Conservation (phyloP, 768 basidiomycete species). For the Boletus bicolor region DNA sequence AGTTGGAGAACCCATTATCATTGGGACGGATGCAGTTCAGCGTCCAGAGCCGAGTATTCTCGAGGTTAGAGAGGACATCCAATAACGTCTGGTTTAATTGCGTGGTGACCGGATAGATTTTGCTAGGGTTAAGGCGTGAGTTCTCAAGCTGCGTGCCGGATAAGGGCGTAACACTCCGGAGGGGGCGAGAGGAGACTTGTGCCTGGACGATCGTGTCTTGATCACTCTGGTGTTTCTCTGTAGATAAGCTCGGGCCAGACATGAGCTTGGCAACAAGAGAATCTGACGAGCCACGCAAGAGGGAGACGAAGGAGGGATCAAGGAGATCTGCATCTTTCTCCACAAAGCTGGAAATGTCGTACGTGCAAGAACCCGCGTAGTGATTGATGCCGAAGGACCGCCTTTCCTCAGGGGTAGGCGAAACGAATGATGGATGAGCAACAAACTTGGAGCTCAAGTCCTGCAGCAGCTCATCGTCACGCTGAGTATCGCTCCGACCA, state of each 20-base stretch:
- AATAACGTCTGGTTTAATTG: conserved; percentile 56
- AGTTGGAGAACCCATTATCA: conserved; percentile 59
- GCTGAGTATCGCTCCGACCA: conserved; percentile 47
- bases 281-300: conserved; percentile 51
- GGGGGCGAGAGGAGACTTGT: conserved; percentile 56
- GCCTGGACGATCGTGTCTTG: conserved; percentile 58
- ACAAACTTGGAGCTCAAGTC: conserved; percentile 48
- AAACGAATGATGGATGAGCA: conserved; percentile 50
- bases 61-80: conserved; percentile 44
- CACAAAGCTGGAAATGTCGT: conserved; percentile 48
- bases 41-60: conserved; percentile 50
- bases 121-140: conserved; percentile 45
- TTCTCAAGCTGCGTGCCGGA: conserved; percentile 31
- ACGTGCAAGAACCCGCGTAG: conserved; percentile 52
- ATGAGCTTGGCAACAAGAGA: conserved; percentile 57
- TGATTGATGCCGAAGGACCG: conserved; percentile 59
- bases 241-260: conserved; percentile 58
- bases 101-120: conserved; percentile 56
- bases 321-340: conserved; percentile 52
- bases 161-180: conserved; percentile 46
- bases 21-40: conserved; percentile 62
- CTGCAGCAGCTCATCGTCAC: conserved; percentile 48
- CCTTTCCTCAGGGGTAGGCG: conserved; percentile 30
- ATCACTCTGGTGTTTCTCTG: conserved; percentile 57
- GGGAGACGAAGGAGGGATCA: conserved; percentile 53